phyloP scores from a whole-genome alignment of 495 filamentous ascomycete species.

The Niebla homalea region DNA sequence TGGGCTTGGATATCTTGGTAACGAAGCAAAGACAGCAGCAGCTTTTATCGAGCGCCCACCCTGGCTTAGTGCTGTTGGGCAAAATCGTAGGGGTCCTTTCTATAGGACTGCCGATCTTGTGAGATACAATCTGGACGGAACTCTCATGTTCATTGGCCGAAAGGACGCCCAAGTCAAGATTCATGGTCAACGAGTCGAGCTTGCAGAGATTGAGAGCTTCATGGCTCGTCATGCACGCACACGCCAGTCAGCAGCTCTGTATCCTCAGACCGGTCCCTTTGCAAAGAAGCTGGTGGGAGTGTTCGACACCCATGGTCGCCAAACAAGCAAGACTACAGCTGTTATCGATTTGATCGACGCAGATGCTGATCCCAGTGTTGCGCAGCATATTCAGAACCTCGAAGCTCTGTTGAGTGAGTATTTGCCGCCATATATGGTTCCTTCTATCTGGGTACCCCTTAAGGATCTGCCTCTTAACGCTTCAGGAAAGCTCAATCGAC shows the following conservation, averaged over 20 bases:
- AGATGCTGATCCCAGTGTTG: too few species aligned
- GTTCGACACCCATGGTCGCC: too few species aligned
- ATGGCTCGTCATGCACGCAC: too few species aligned
- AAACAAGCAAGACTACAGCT: too few species aligned
- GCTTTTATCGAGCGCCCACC: constrained; percentile 36
- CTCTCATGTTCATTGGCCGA: constrained; percentile 33
- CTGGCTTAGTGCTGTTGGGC: constrained; percentile 31
- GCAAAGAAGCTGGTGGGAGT: too few species aligned
- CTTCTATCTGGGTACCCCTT: constrained; percentile 23
- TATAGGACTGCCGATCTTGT: constrained; percentile 44
- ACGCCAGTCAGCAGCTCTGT: too few species aligned
- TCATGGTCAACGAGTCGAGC: constrained; percentile 36
- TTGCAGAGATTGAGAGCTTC: constrained; percentile 39
- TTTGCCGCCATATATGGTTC: constrained; percentile 31
- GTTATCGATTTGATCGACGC: too few species aligned
- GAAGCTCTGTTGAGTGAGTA: too few species aligned
- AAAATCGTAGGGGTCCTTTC: constrained; percentile 22
- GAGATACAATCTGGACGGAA: constrained; percentile 31
- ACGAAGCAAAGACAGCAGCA: constrained; percentile 25
- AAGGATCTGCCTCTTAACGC: constrained; percentile 22
- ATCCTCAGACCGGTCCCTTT: too few species aligned
- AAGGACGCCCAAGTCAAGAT: constrained; percentile 40
- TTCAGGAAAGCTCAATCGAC: constrained; percentile 29
- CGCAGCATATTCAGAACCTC: too few species aligned
- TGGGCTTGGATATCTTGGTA: constrained; percentile 35